A percentile compares a stretch with the other conserved stretches of the same genome.
phyloP scores from a whole-genome alignment of 176 grass and related monocot genomes.

The Secale cereale region DNA sequence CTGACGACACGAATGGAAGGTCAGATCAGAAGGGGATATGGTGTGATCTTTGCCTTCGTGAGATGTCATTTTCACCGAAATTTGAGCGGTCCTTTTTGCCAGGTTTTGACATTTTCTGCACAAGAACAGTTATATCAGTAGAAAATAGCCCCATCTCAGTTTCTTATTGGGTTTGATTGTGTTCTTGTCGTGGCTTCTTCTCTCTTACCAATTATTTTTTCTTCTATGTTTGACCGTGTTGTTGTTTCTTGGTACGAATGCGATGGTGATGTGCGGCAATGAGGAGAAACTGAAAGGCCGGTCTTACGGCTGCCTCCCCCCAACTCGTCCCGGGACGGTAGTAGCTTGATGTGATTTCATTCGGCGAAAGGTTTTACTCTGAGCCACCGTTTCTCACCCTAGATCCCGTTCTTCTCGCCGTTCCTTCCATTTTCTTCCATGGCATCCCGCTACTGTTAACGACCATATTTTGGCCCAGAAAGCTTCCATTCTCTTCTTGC shows the following conservation, averaged over 20 bases:
- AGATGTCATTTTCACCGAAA: neutral
- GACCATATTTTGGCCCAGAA: too few relatives aligned
- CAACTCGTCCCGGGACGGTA: neutral
- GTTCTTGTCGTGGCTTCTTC: neutral
- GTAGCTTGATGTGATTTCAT: neutral
- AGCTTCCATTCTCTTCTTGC: too few relatives aligned
- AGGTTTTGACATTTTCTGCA: neutral
- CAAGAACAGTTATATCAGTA: neutral
- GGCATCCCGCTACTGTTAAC: too few relatives aligned
- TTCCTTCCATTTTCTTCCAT: too few relatives aligned
- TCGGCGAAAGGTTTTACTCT: slow-evolving; percentile 24
- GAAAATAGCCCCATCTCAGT: neutral
- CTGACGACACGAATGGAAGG: neutral
- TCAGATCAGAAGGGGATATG: neutral
- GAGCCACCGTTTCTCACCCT: neutral
- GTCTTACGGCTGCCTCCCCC: slow-evolving; percentile 12
- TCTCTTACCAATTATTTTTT: neutral
- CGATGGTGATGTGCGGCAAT: neutral
- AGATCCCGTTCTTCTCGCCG: too few relatives aligned
- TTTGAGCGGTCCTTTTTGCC: neutral
- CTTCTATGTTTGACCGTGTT: neutral
- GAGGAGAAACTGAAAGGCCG: slow-evolving; percentile 25
- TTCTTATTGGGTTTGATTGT: neutral
- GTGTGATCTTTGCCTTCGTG: neutral
- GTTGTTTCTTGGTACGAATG: neutral